Evolutionary conservation across 352 stramenopile genomes (phyloP), one percentile per base, ranked within the genome.

Genomic region (Phytopythium aichiense): DNA sequence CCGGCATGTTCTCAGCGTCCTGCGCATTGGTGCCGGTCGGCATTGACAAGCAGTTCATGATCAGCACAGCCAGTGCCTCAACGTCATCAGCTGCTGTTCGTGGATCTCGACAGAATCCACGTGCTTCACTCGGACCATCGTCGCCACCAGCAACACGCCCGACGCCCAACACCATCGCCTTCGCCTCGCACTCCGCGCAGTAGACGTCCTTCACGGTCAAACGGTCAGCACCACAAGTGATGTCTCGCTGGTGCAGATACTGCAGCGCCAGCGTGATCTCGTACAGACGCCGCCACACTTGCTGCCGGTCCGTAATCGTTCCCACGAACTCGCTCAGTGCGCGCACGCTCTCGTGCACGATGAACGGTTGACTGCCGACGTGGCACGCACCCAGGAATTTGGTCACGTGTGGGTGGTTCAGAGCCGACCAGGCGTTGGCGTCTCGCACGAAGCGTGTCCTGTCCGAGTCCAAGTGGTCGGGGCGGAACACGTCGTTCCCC

Each of bases 381-480:
- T 69, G 58, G 33, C 55, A 72, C 6, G 58, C 63, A 13, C 67
- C 67, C 13, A 64, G 69, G 8, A 73, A 49, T 11, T 52, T 56
- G 2, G 48, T 16, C 30, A 71, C 51, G 22, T 74, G 62, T 3
- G 67, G 67, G 51, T 68, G 64, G 2, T 60, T 65, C 28, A 31
- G 28, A 31, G 3, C 28, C 4, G 28, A 31, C 28, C 28, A 31
- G 3, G 4, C 3, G 28, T 31, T 31, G 28, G 28, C 28, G 28
- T 31, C 28, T 31, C 28, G 28, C 4, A 31, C 7, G 3, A 31
- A 2, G 3, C 28, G 28, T 5, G 28, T 31, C 28, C 7, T 31
- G 28, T 31, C 28, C 28, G 28, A 31, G 28, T n/a, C n/a, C n/a
- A n/a, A n/a, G 28, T 5, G 28, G 28, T 31, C 28, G 0, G 28